These are phyloP conservation scores for Diplodia sapinea DNA, from an alignment of 2,329 filamentous ascomycete species.

Conservation along the genomic window DNA sequence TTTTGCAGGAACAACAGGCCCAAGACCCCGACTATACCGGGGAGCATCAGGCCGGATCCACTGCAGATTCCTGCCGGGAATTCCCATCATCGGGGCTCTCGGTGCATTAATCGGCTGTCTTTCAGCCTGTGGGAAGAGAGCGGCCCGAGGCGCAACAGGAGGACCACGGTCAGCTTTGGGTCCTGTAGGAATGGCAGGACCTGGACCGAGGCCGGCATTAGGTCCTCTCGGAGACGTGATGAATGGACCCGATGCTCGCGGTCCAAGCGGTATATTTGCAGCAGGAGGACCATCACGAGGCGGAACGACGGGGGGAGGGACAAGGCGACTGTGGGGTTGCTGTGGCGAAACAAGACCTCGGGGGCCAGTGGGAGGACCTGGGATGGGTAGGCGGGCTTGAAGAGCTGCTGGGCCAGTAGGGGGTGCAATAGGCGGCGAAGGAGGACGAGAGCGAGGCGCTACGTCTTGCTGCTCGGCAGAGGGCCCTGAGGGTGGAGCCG, in stretches of 20 bases:
- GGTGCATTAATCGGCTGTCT: constrained; percentile 40
- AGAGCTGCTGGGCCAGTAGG: constrained; percentile 29
- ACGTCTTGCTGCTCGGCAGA: constrained; percentile 31
- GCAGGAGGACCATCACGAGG: constrained; percentile 41
- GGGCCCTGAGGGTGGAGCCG: constrained; percentile 27
- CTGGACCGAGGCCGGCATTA: constrained; percentile 17
- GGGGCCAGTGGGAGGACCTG: constrained; percentile 28
- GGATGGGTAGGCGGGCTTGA: constrained; percentile 20
- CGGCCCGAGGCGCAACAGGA: constrained; percentile 37
- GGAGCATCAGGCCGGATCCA: constrained; percentile 50
- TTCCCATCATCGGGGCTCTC: constrained; percentile 42
- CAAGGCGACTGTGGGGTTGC: constrained; percentile 25
- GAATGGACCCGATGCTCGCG: constrained; percentile 38
- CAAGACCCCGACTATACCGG: constrained; percentile 33
- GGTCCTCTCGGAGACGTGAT: constrained; percentile 46
- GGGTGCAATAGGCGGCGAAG: constrained; percentile 27
- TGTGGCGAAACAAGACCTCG: constrained; percentile 30
- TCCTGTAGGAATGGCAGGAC: constrained; percentile 45
- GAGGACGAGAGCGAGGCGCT: constrained; percentile 20
- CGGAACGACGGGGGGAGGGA: constrained; percentile 35
- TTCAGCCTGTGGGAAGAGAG: constrained; percentile 42
- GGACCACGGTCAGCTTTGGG: constrained; percentile 46
- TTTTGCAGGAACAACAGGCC: constrained; percentile 49
- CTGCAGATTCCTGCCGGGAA: constrained; percentile 47
- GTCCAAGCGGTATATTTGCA: constrained; percentile 39